Base-by-base conservation (phyloP, 257 asterid species). In the Lavandula angustifolia region DNA sequence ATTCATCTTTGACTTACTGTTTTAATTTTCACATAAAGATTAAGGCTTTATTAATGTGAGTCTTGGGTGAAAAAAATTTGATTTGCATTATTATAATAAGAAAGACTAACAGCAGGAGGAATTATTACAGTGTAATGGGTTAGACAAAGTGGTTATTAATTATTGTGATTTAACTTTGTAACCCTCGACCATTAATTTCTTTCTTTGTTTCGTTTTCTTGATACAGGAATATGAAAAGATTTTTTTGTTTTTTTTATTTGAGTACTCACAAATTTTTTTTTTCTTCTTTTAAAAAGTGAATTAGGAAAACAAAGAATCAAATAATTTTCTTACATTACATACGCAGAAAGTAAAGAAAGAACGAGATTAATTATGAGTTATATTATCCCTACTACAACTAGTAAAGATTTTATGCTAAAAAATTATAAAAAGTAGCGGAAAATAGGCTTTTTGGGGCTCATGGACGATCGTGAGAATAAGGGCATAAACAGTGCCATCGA, bases 1-100 rank as follows among this genome's bases (percentile, higher is more conserved):
- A 33, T 37, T 60, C 52, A 37, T 73, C 38, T 61, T 75, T 76
- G 80, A 75, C 74, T 75, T 66, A 47, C 57, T 64, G 69, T 70
- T 69, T 22, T 56, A 41, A 18, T 55, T 54, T 37, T 54, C 46
- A 49, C 22, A 22, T 31, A 14, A 50, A 60, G 27, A 60, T 60
- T 67, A 27, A 52, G 57, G 44, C 63, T 57, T 66, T 51, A 65
- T 59, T 40, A 9, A 50, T 22, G 46, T 6, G 67, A 59, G 43
- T 61, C 54, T 44, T 12, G 9, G 18, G 18, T 32, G 47, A 10
- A 6, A 1, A 3, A 0, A 1, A 10, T 48, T 48, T 9, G 8
- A 49, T 17, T 14, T 7, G 12, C 50, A 37, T 37, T 11, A 40
- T 8, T n/a, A 22, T 13, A 46, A 2, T 48, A 7, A 14, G 9